phyloP scores from a whole-genome alignment of 345 rosid genomes.

The Citrus hindsii region DNA sequence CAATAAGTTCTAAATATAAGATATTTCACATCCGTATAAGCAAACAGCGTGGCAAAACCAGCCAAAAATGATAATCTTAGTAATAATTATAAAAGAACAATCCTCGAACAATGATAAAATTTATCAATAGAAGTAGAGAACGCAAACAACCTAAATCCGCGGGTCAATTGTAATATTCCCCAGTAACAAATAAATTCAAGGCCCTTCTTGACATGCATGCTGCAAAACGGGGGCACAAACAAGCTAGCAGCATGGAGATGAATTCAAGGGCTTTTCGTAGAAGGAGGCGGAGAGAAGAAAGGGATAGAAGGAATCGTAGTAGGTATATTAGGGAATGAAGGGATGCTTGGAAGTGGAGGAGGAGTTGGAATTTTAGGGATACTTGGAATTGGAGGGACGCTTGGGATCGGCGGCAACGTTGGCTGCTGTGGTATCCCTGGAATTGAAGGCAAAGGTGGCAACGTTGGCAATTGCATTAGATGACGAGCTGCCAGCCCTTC shows the following conservation, averaged over 20 bases:
- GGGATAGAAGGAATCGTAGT: conserved; percentile 34
- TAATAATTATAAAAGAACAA: too few relatives aligned
- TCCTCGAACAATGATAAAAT: too few relatives aligned
- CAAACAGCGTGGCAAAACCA: too few relatives aligned
- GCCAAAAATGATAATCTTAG: too few relatives aligned
- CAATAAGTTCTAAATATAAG: too few relatives aligned
- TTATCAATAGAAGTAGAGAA: too few relatives aligned
- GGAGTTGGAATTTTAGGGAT: conserved; percentile 10
- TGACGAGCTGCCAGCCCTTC: conserved; percentile 16
- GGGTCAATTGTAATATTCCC: too few relatives aligned
- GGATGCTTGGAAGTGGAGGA: conserved; percentile 28
- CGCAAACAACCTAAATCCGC: too few relatives aligned
- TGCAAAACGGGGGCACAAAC: too few relatives aligned
- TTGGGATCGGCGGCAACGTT: conserved; percentile 11
- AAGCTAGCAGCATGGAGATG: neutral
- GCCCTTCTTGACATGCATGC: too few relatives aligned
- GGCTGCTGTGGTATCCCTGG: conserved; percentile 16
- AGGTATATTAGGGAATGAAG: conserved; percentile 24
- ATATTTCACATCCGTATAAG: too few relatives aligned
- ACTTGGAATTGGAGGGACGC: conserved; percentile 15
- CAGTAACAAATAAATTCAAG: too few relatives aligned
- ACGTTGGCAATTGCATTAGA: conserved; percentile 3
- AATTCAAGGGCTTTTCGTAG: conserved; percentile 20
- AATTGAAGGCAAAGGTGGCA: conserved; percentile 10
- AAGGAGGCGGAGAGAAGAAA: conserved; percentile 32